These are phyloP conservation scores for Neurospora sp. DNA, from an alignment of 495 filamentous ascomycete species.

Conservation along the genomic window DNA sequence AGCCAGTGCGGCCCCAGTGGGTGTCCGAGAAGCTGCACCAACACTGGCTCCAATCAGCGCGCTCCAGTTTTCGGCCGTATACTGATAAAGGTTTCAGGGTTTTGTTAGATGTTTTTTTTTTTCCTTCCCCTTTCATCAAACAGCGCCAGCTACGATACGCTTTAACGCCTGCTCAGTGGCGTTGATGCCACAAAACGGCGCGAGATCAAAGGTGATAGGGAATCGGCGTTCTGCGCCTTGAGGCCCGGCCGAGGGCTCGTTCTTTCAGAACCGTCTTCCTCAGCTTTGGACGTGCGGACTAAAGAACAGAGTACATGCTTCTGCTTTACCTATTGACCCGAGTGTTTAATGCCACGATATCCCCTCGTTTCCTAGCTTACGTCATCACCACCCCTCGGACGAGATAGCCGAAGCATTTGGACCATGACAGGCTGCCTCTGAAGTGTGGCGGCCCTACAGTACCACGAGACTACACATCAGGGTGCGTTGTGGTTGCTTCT, in stretches of 20 bases:
- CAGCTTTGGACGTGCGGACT: conserved; percentile 42
- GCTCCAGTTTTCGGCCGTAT: background rate
- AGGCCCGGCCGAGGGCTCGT: conserved; percentile 27
- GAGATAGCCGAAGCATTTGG: background rate
- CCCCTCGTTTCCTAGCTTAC: conserved; percentile 4
- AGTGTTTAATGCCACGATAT: background rate
- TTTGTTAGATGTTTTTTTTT: background rate
- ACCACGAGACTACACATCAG: background rate
- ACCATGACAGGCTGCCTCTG: background rate
- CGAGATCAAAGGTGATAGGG: conserved; percentile 30
- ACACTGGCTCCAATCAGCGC: background rate
- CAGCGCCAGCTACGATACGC: conserved; percentile 42
- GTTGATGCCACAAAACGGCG: conserved; percentile 38
- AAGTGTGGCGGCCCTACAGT: background rate
- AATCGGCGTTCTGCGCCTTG: conserved; percentile 15
- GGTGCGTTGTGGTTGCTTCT: background rate
- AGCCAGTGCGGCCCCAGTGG: background rate
- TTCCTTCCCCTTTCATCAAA: conserved; percentile 1
- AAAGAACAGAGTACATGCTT: conserved; percentile 43
- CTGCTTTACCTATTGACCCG: background rate
- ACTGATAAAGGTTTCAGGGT: background rate
- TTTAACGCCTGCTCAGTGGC: conserved; percentile 35
- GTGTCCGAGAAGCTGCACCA: background rate
- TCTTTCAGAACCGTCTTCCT: conserved; percentile 42
- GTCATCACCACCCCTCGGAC: background rate